phyloP scores from a whole-genome alignment of 2,329 filamentous ascomycete species.

The Talaromyces atroroseus region DNA sequence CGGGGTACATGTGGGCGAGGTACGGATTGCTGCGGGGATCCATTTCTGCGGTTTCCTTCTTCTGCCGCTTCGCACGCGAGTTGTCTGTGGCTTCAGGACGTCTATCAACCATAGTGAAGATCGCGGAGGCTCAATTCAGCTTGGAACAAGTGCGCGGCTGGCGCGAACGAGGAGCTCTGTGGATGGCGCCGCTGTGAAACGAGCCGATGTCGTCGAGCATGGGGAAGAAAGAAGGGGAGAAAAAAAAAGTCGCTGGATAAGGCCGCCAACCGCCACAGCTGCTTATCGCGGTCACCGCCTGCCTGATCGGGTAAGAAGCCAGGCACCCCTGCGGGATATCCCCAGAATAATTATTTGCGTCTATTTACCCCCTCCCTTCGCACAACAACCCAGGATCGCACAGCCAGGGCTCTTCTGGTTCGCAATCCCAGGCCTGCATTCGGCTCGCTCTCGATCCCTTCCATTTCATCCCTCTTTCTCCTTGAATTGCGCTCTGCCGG shows the following conservation, averaged over 20 bases:
- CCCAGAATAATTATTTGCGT: conserved; percentile 1
- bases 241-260: conserved; percentile 19
- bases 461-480: background rate
- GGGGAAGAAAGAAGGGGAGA: conserved; percentile 11
- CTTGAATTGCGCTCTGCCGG: background rate
- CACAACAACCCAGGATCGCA: background rate
- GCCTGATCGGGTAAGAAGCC: background rate
- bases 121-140: no score
- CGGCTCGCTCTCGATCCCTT: background rate
- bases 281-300: conserved; percentile 15
- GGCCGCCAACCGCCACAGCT: conserved; percentile 1
- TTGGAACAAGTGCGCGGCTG: no score
- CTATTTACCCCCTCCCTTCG: conserved; percentile 6
- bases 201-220: background rate
- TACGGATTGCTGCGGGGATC: conserved; percentile 71
- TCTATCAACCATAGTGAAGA: conserved; percentile 49
- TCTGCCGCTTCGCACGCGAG: conserved; percentile 51
- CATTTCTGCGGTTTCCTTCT: conserved; percentile 43
- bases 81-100: conserved; percentile 49
- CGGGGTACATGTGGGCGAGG: conserved; percentile 78
- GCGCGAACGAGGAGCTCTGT: no score
- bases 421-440: background rate
- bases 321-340: conserved; percentile 12
- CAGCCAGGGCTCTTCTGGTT: background rate
- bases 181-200: background rate